Evolutionary conservation across 768 basidiomycete species (phyloP).

Genomic region (Agaricus blazei): DNA sequence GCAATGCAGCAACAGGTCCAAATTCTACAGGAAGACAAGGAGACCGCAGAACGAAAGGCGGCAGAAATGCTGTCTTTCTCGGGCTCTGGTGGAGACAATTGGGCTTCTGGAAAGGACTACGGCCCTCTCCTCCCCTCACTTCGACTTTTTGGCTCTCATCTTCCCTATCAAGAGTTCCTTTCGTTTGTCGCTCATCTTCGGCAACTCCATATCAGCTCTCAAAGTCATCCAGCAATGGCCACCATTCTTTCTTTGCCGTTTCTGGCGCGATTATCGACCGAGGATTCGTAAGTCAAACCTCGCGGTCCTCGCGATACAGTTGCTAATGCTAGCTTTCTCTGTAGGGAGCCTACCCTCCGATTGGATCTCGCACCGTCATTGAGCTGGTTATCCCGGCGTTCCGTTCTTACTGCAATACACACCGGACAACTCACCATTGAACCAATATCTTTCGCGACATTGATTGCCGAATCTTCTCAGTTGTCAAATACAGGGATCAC

Average conservation of each 20-base stretch:
- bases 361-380: constrained; percentile 92
- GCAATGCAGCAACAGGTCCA: constrained; percentile 87
- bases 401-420: constrained; percentile 80
- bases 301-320: constrained; percentile 7
- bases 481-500: constrained; percentile 38
- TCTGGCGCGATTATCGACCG: constrained; percentile 63
- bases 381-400: constrained; percentile 89
- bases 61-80: constrained; percentile 44
- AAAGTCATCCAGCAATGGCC: constrained; percentile 60
- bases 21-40: constrained; percentile 60
- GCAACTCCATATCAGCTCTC: constrained; percentile 55
- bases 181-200: constrained; percentile 76
- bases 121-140: constrained; percentile 15
- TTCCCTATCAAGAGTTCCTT: constrained; percentile 78
- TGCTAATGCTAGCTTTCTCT: constrained; percentile 2
- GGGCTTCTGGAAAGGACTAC: constrained; percentile 40
- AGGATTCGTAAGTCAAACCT: constrained; percentile 68
- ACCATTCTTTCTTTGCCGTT: constrained; percentile 78
- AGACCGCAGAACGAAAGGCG: constrained; percentile 49
- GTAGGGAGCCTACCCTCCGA: constrained; percentile 86
- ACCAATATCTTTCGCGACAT: constrained; percentile 60
- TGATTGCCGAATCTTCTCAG: constrained; percentile 51
- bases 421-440: constrained; percentile 85
- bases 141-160: constrained; percentile 60
- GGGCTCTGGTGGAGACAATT: constrained; percentile 73